phyloP scores from a whole-genome alignment of 805 yeast species.

The Barnettozyma pratensis region DNA sequence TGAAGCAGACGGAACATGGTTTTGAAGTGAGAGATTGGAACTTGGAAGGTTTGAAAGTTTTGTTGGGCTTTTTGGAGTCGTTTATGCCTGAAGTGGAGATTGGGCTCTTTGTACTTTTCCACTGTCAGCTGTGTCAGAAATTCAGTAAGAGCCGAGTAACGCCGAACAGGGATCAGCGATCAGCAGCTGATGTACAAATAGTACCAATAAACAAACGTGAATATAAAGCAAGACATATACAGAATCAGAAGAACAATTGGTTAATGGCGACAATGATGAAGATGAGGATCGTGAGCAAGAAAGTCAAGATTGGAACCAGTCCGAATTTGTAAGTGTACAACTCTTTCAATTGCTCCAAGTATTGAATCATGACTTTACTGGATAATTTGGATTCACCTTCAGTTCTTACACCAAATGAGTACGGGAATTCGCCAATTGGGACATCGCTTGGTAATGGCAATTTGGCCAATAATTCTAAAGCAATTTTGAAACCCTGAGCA shows the following conservation, averaged over 20 bases:
- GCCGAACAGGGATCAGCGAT: no score
- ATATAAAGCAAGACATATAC: no score
- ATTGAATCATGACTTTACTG: constrained; percentile 44
- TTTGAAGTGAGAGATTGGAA: no score
- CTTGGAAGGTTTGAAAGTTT: no score
- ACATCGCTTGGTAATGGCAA: constrained; percentile 34
- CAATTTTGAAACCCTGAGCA: constrained; percentile 45
- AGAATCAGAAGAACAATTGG: constrained; percentile 12
- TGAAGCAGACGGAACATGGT: no score
- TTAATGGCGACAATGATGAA: constrained; percentile 27
- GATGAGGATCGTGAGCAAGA: constrained; percentile 27
- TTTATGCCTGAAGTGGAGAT: no score
- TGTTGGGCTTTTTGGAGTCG: no score
- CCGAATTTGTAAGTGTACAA: constrained; percentile 43
- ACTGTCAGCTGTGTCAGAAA: no score
- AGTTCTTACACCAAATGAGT: constrained; percentile 48
- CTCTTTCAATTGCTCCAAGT: constrained; percentile 41
- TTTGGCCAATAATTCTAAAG: constrained; percentile 43
- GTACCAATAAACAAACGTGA: no score
- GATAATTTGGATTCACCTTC: constrained; percentile 49
- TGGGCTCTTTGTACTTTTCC: no score
- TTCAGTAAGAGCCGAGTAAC: no score
- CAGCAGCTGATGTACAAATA: no score
- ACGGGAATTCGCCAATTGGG: constrained; percentile 42
- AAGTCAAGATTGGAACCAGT: constrained; percentile 30